Evolutionary conservation across 2,329 filamentous ascomycete species (phyloP).

Genomic region (Paecilomyces niveus): DNA sequence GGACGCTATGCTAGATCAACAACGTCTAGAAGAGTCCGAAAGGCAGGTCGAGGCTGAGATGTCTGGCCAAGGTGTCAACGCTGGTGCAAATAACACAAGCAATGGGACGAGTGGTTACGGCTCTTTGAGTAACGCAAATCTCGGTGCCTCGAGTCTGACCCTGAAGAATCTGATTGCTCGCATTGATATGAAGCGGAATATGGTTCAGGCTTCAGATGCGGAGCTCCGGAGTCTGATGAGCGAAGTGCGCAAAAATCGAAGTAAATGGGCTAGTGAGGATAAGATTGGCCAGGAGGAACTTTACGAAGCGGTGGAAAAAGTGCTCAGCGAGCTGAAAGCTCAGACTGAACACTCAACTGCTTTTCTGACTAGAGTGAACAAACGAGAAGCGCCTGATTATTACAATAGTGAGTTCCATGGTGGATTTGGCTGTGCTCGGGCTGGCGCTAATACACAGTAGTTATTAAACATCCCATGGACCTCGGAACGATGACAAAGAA

Average conservation of each 20-base stretch:
- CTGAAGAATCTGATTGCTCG: constrained; percentile 94
- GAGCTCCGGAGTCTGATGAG: constrained; percentile 91
- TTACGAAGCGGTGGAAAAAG: constrained; percentile 94
- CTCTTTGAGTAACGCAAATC: constrained; percentile 84
- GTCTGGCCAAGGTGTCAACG: constrained; percentile 52
- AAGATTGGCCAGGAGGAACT: constrained; percentile 96
- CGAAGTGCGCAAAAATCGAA: constrained; percentile 93
- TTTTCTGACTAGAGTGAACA: constrained; percentile 90
- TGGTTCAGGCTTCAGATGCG: constrained; percentile 85
- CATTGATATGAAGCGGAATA: constrained; percentile 85
- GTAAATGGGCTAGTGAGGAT: constrained; percentile 98
- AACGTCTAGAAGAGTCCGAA: constrained; percentile 92
- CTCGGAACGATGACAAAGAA: constrained; percentile 98
- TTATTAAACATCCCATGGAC: constrained; percentile 97
- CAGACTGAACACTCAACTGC: constrained; percentile 97
- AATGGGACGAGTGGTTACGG: constrained; percentile 64
- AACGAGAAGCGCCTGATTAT: constrained; percentile 94
- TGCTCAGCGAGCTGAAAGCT: constrained; percentile 92
- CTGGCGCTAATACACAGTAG: constrained; percentile 39
- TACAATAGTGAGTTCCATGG: constrained; percentile 62
- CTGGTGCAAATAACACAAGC: constrained; percentile 48
- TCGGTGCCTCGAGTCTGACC: constrained; percentile 91
- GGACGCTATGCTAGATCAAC: constrained; percentile 95
- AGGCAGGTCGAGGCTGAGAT: constrained; percentile 94
- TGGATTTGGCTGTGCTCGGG: neutral